Conservation (phyloP, 2,329 filamentous ascomycete genomes). For the Paraconiothyrium brasiliense region DNA sequence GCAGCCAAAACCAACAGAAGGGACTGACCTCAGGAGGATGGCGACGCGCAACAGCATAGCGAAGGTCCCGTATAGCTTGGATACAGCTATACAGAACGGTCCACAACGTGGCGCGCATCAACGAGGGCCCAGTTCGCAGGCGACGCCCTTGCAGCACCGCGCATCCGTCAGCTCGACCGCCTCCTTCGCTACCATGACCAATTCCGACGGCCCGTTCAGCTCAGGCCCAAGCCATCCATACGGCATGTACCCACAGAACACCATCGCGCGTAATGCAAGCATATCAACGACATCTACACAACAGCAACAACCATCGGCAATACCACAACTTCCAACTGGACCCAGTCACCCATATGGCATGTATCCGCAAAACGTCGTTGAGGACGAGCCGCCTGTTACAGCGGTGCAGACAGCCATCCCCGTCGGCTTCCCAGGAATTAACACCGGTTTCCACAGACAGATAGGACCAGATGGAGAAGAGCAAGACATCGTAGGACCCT, state of each 20-base stretch:
- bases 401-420: constrained; percentile 61
- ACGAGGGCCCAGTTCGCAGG: constrained; percentile 39
- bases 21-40: constrained; percentile 39
- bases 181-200: constrained; percentile 52
- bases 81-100: constrained; percentile 31
- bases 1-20: constrained; percentile 16
- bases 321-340: constrained; percentile 70
- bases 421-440: constrained; percentile 77
- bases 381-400: constrained; percentile 52
- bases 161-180: constrained; percentile 51
- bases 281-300: constrained; percentile 76
- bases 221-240: constrained; percentile 86
- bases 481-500: constrained; percentile 84
- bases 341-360: constrained; percentile 78
- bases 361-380: constrained; percentile 82
- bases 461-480: constrained; percentile 85
- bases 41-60: constrained; percentile 50
- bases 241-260: constrained; percentile 80
- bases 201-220: constrained; percentile 71
- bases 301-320: constrained; percentile 62
- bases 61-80: constrained; percentile 40
- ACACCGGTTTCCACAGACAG: constrained; percentile 74
- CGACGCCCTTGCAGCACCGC: constrained; percentile 44
- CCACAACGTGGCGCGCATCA: constrained; percentile 27
- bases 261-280: constrained; percentile 66